Base-by-base conservation (phyloP, 371 early-diverging fungal species). In the Umbelopsis sp. region DNA sequence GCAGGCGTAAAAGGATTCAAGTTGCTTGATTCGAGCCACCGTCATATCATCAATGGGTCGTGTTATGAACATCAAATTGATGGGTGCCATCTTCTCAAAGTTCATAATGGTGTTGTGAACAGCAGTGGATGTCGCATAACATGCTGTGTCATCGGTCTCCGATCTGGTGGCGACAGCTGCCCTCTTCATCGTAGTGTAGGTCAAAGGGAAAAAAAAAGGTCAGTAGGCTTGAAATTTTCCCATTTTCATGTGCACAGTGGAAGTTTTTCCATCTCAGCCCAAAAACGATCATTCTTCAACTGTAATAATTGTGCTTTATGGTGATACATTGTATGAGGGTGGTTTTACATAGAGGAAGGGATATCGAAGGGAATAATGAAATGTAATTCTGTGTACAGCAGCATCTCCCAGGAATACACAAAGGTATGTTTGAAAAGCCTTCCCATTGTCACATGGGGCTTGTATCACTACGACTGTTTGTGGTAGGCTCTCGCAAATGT, bases 61-160 rank as follows among this genome's bases (percentile, higher is more conserved):
- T 9, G 78, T 78, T 0, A 78, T 4, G 57, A 80, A 76, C 4
- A 67, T 70, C 6, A 82, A 68, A 22, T 82, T 79, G 67, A 82
- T 80, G 63, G 82, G 82, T n/a, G 77, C 70, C 8, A 48, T 41
- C 11, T 71, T 71, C 25, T 76, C 70, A n/a, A 82, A 10, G 9
- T 50, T 22, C 5, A 64, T 53, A 7, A 75, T 44, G 48, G 66
- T 63, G 10, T 53, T 67, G 37, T 71, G 51, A 14, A 76, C 63
- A 10, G 68, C 65, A 16, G 24, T 57, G 3, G 76, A 76, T 14
- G 76, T 76, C 12, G 76, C 73, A 68, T 73, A 44, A n/a, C 38
- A 65, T 32, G 20, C 25, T 45, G 64, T 7, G 0, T 57, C 57
- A 25, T 41, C 41, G 41, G 7, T 7, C 41, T 37, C 18, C 35